Percentiles rank a stretch among this genome's conserved stretches.
phyloP scores from a whole-genome alignment of 768 basidiomycete genomes.

The Boletus reticuloceps region DNA sequence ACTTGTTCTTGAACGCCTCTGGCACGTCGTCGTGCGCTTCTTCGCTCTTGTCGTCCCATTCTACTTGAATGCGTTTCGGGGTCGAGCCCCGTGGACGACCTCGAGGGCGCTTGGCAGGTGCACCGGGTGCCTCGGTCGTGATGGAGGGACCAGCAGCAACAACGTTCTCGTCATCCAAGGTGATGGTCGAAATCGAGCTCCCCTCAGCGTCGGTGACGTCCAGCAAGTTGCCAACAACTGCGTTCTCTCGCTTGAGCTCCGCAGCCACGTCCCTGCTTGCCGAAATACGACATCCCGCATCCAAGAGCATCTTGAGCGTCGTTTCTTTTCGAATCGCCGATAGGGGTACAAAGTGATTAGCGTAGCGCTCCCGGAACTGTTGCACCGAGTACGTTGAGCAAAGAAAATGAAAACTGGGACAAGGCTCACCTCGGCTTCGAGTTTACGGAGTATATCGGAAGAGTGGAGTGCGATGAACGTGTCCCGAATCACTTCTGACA shows the following conservation, averaged over 20 bases:
- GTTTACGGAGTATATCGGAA: constrained; percentile 73
- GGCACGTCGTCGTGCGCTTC: constrained; percentile 17
- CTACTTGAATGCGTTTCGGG: constrained; percentile 16
- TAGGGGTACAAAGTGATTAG: constrained; percentile 65
- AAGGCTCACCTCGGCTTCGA: constrained; percentile 66
- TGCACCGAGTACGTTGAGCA: not conserved
- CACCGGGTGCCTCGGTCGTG: not conserved
- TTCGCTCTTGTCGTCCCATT: constrained; percentile 1
- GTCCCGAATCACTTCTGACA: constrained; percentile 87
- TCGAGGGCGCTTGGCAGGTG: constrained; percentile 10
- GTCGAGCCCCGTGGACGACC: constrained; percentile 21
- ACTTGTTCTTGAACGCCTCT: constrained; percentile 46
- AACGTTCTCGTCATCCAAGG: not conserved
- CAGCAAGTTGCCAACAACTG: constrained; percentile 33
- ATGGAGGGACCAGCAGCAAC: not conserved
- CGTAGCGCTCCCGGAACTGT: constrained; percentile 78
- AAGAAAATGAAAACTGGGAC: not conserved
- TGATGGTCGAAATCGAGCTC: constrained; percentile 30
- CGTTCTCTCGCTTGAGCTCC: constrained; percentile 14
- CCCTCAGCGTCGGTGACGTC: constrained; percentile 37
- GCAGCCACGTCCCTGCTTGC: constrained; percentile 41
- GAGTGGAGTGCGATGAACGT: constrained; percentile 93
- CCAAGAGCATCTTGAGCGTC: constrained; percentile 40
- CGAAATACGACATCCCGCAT: constrained; percentile 45
- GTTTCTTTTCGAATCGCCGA: constrained; percentile 38